A percentile compares a stretch with the other conserved stretches of the same genome.
These are phyloP conservation scores for Plenodomus biglobosus DNA, from an alignment of 2,329 filamentous ascomycete species.

Conservation along the genomic window DNA sequence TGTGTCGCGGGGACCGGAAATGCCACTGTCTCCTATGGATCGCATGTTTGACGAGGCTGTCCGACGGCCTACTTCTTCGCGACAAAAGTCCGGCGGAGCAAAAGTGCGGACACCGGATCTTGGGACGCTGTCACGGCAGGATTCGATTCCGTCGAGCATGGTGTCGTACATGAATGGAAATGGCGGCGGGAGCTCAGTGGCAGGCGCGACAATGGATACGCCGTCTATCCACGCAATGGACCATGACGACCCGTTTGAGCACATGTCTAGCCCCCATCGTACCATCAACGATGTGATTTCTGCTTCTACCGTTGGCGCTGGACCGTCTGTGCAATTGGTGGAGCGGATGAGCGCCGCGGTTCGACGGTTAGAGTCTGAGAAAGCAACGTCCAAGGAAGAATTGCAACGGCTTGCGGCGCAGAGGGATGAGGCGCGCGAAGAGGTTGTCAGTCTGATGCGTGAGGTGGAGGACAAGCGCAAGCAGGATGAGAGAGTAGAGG, in stretches of 20 bases:
- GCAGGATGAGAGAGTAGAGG: conserved; percentile 61
- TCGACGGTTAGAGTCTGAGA: conserved; percentile 86
- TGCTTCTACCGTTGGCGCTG: conserved; percentile 84
- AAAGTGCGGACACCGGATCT: conserved; percentile 42
- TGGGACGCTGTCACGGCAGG: conserved; percentile 37
- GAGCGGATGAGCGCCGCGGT: conserved; percentile 95
- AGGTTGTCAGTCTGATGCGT: conserved; percentile 88
- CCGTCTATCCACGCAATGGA: conserved; percentile 51
- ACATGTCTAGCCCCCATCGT: conserved; percentile 64
- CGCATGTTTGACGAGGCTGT: conserved; percentile 42
- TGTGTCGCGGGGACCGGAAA: conserved; percentile 30
- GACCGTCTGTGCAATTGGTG: conserved; percentile 90
- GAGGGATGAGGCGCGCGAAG: conserved; percentile 84
- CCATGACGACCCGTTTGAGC: conserved; percentile 56
- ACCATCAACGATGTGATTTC: conserved; percentile 76
- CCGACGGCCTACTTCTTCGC: conserved; percentile 40
- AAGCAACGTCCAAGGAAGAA: conserved; percentile 86
- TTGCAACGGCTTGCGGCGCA: conserved; percentile 77
- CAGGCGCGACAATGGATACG: conserved; percentile 44
- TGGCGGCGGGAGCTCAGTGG: conserved; percentile 32
- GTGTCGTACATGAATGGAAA: conserved; percentile 12
- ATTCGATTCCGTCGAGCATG: conserved; percentile 38
- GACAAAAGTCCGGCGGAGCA: conserved; percentile 27
- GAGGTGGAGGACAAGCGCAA: conserved; percentile 73
- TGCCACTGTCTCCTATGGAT: conserved; percentile 40